Evolutionary conservation across 257 asterid genomes (phyloP), one percentile per base, ranked within the genome.

Genomic region (Anisodus tanguticus): DNA sequence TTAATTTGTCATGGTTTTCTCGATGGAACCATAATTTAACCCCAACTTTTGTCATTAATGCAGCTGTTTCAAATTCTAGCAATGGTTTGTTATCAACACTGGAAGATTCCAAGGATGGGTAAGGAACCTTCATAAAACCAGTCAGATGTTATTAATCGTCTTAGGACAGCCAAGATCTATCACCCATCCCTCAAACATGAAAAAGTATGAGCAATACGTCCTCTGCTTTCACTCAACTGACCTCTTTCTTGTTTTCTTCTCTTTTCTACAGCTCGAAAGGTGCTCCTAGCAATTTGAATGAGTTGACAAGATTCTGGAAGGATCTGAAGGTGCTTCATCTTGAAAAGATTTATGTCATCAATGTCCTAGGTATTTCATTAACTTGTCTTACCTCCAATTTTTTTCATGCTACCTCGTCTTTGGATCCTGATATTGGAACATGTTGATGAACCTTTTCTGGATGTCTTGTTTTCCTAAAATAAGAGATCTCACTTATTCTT

Each of bases 311-410:
- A 83, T 89, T 97, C 86, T 89, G 88, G 79, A 85, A 78, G 88
- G 97, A 97, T 87, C 74, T 91, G 92, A 93, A 92, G 90, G 88
- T 62, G 69, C 97, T 97, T 88, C 89, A 88, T 88, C 84, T 79
- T 43, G 97, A 97, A 83, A 91, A 88, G 91, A 92, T 94, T 83
- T 97, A 88, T 83, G 92, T 93, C 85, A 95, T 97, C 85, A 97
- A 95, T 84, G 97, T 97, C 91, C 91, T 97, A 58, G 99, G 99
- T 92, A 92, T 82, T 58, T 26, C 82, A 60, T 87, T 88, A 79
- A 54, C 84, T 85, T 83, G 63, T 84, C 62, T 47, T 62, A 82
- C 43, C 72, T 84, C 71, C 43, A 49, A 54, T 63, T 41, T 26
- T 31, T 51, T 83, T 41, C 87, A 82, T 88, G 89, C 95, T 53